These are phyloP conservation scores for Podila minutissima DNA, from an alignment of 192 early-diverging fungal genomes.

Conservation along the genomic window DNA sequence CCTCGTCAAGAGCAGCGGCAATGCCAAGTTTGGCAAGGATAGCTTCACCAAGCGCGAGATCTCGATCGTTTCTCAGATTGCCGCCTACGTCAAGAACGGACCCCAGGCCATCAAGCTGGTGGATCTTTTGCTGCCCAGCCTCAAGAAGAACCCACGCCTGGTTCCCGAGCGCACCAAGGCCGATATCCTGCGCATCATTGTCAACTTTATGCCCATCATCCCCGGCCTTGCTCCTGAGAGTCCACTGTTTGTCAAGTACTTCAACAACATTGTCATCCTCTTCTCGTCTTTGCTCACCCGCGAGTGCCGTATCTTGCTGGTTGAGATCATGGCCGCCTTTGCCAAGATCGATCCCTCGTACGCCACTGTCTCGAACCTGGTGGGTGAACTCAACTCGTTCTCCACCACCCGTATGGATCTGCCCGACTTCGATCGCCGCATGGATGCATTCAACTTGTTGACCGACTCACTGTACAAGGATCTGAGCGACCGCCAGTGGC, in stretches of 20 bases:
- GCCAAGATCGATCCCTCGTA: slow-evolving; percentile 67
- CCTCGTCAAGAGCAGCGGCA: slow-evolving; percentile 55
- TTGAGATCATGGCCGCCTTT: slow-evolving; percentile 71
- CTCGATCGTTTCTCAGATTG: slow-evolving; percentile 79
- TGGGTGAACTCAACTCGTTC: slow-evolving; percentile 84
- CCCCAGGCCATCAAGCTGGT: slow-evolving; percentile 75
- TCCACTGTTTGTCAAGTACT: slow-evolving; percentile 67
- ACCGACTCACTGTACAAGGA: slow-evolving; percentile 73
- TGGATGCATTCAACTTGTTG: slow-evolving; percentile 80
- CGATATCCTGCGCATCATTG: slow-evolving; percentile 84
- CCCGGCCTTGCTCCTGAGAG: slow-evolving; percentile 55
- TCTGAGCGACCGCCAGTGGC: slow-evolving; percentile 82
- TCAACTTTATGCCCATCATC: slow-evolving; percentile 82
- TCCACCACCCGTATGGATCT: slow-evolving; percentile 81
- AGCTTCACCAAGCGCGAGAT: slow-evolving; percentile 76
- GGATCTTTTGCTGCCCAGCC: slow-evolving; percentile 84
- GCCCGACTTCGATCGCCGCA: slow-evolving; percentile 85
- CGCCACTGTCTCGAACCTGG: slow-evolving; percentile 59
- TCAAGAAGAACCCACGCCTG: slow-evolving; percentile 72
- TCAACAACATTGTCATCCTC: slow-evolving; percentile 70
- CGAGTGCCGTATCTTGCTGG: slow-evolving; percentile 70
- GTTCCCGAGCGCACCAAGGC: slow-evolving; percentile 86
- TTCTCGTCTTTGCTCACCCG: slow-evolving; percentile 74
- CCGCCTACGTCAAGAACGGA: slow-evolving; percentile 75
- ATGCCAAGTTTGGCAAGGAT: slow-evolving; percentile 61